phyloP scores from a whole-genome alignment of 768 basidiomycete species.

The Rickenella mellea region DNA sequence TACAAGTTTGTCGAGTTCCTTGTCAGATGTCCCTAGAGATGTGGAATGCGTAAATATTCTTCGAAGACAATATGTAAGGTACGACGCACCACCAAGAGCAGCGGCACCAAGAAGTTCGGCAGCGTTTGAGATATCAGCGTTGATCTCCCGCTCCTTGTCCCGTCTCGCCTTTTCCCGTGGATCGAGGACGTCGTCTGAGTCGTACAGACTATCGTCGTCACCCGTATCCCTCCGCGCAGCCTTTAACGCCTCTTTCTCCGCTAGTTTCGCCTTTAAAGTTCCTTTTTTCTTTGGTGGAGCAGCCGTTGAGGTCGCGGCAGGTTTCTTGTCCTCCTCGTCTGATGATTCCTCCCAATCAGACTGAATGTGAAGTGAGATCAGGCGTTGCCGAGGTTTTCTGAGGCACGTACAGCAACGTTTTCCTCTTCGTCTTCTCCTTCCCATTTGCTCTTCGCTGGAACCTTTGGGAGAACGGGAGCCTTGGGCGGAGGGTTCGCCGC shows the following conservation, averaged over 20 bases:
- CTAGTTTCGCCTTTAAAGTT: slow-evolving; percentile 82
- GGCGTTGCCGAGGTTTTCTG: slow-evolving; percentile 4
- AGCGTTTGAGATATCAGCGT: slow-evolving; percentile 80
- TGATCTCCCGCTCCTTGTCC: slow-evolving; percentile 76
- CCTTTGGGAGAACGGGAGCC: slow-evolving; percentile 9
- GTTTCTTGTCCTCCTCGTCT: slow-evolving; percentile 37
- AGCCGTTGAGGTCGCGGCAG: slow-evolving; percentile 33
- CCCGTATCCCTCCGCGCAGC: slow-evolving; percentile 36
- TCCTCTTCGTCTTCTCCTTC: slow-evolving; percentile 89
- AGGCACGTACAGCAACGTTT: slow-evolving; percentile 62
- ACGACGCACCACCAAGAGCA: slow-evolving; percentile 46
- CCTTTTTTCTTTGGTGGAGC: slow-evolving; percentile 88
- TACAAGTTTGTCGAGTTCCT: slow-evolving; percentile 62
- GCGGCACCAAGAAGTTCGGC: slow-evolving; percentile 71
- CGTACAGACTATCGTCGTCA: slow-evolving; percentile 45
- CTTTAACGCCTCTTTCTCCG: slow-evolving; percentile 81
- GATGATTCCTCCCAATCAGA: slow-evolving; percentile 94
- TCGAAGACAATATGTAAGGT: not conserved
- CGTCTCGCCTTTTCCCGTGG: slow-evolving; percentile 66
- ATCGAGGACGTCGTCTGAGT: slow-evolving; percentile 57
- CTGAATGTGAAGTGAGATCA: slow-evolving; percentile 27
- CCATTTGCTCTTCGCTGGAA: slow-evolving; percentile 55
- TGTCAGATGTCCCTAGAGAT: slow-evolving; percentile 49
- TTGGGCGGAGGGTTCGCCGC: slow-evolving; percentile 7
- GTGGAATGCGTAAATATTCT: not conserved